Conservation (phyloP, 805 yeast species). For the Isabelozyma heimii region DNA sequence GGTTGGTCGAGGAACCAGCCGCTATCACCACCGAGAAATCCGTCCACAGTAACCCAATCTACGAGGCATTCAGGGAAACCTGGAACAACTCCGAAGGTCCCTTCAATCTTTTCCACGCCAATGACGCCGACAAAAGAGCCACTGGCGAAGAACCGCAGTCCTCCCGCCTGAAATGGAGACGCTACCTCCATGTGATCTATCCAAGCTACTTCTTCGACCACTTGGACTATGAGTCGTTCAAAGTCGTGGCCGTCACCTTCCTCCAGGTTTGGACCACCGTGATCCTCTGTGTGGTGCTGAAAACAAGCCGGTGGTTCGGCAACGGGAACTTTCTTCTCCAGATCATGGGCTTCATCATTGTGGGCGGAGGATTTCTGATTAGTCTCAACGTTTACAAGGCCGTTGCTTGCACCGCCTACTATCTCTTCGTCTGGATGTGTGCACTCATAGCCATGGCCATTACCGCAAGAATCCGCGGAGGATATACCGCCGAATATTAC, state of each 20-base stretch:
- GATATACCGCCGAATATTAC: slow-evolving; percentile 17
- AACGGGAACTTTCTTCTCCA: slow-evolving; percentile 24
- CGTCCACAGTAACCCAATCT: neutral
- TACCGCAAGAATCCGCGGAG: slow-evolving; percentile 19
- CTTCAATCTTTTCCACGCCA: neutral
- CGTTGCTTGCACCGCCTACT: slow-evolving; percentile 12
- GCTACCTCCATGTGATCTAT: neutral
- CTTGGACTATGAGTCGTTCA: slow-evolving; percentile 21
- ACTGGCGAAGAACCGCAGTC: neutral
- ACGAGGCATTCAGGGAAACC: neutral
- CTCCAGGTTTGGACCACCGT: slow-evolving; percentile 24
- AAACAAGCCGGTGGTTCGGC: slow-evolving; percentile 26
- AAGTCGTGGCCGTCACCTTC: slow-evolving; percentile 22
- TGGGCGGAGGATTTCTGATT: slow-evolving; percentile 26
- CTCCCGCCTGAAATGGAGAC: neutral
- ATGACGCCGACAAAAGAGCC: neutral
- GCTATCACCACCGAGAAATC: neutral
- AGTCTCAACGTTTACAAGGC: slow-evolving; percentile 13
- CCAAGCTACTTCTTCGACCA: slow-evolving; percentile 27
- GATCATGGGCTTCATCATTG: slow-evolving; percentile 22
- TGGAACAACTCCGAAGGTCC: neutral
- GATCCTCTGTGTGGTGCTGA: slow-evolving; percentile 20
- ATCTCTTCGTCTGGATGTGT: slow-evolving; percentile 20
- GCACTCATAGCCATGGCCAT: slow-evolving; percentile 23
- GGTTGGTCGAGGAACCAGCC: too few species aligned